Conservation (phyloP, 2,329 filamentous ascomycete genomes). For the Microdochium nivale region DNA sequence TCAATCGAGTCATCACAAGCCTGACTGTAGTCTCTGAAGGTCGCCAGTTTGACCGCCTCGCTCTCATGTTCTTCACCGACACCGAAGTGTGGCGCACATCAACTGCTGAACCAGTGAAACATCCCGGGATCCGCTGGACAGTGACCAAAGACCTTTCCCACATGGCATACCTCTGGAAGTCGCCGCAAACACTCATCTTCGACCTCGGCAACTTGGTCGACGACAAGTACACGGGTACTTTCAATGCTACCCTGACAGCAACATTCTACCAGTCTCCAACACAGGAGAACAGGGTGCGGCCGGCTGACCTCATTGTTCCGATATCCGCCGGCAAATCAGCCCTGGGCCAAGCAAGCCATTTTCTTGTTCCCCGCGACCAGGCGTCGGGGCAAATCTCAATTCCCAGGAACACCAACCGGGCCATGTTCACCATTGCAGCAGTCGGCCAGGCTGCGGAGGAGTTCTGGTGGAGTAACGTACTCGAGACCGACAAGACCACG, state of each 20-base stretch:
- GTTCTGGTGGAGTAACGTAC: conserved; percentile 75
- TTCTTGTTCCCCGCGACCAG: conserved; percentile 52
- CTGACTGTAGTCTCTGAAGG: conserved; percentile 56
- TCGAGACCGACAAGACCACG: conserved; percentile 45
- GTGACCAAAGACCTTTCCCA: conserved; percentile 60
- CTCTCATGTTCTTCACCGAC: conserved; percentile 54
- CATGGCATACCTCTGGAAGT: conserved; percentile 48
- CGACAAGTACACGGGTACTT: conserved; percentile 50
- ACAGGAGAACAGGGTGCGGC: conserved; percentile 26
- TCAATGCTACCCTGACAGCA: conserved; percentile 53
- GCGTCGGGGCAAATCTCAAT: conserved; percentile 49
- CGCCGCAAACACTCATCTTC: conserved; percentile 55
- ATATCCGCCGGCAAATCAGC: conserved; percentile 45
- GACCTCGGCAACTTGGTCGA: conserved; percentile 56
- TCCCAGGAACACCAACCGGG: conserved; percentile 55
- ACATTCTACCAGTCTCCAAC: conserved; percentile 41
- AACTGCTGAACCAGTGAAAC: conserved; percentile 53
- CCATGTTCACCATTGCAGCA: conserved; percentile 63
- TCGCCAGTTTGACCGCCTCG: conserved; percentile 56
- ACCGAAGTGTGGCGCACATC: conserved; percentile 59
- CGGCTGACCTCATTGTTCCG: conserved; percentile 58
- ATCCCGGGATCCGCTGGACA: conserved; percentile 51
- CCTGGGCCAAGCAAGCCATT: conserved; percentile 49
- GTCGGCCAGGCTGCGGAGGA: conserved; percentile 69
- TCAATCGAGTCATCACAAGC: conserved; percentile 57